Base-by-base conservation (phyloP, 2,329 filamentous ascomycete genomes). In the Trichoderma aggressivum region DNA sequence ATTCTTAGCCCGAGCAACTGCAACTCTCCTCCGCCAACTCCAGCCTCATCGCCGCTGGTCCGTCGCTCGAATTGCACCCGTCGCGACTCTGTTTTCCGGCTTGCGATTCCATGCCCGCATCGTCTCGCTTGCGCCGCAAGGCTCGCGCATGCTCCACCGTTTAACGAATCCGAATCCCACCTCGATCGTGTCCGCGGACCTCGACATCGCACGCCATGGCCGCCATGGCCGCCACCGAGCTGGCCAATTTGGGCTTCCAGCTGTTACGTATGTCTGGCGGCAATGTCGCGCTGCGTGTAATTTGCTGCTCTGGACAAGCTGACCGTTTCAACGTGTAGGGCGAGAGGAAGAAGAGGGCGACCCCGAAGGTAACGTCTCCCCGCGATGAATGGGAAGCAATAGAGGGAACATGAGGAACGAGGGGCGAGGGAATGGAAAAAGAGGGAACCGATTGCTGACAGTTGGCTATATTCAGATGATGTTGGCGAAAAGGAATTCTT, bases 401-500 rank as follows among this genome's bases (percentile, higher is more conserved):
- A n/a, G 28, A 39, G 18, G 14, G 12, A 10, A 36, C n/a, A 30
- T n/a, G 47, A 3, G 36, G 10, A 21, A 60, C 1, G 14, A 47
- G 11, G 26, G 21, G 18, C 4, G 47, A 55, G 70, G 63, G 47
- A 43, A 43, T n/a, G 18, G 60, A 18, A 11, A 6, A 36, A 36
- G 14, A 43, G 3, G 18, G 16, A 61, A n/a, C 64, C 53, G 1
- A 39, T 36, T 32, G 64, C 64, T 74, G 58, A 72, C 67, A 39
- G 68, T 66, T 21, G 71, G 34, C 1, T 43, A 53, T 39, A 34
- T 47, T 16, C 75, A 89, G 89, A 90, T 76, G 89, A 91, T 72
- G 94, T 93, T 56, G 92, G 93, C 61, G 90, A 97, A 82, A 94
- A 97, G 85, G 96, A 99, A 85, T 92, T 97, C 74, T 93, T 94